A percentile compares a stretch with the other conserved stretches of the same genome.
Conservation (phyloP, 495 filamentous ascomycete species). For the Xylaria telfairii region DNA sequence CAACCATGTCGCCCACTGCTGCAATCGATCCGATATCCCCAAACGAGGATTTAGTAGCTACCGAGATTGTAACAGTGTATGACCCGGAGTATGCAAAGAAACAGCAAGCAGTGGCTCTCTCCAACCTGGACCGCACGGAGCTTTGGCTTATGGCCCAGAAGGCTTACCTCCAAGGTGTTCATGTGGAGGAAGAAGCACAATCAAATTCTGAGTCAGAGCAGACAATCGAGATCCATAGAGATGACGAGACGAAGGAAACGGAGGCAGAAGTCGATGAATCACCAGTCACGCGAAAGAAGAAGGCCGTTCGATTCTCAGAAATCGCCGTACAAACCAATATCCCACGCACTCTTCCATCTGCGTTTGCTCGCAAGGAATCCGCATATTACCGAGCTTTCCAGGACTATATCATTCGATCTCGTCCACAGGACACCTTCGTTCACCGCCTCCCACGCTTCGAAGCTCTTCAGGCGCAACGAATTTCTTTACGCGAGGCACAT, state of each 20-base stretch:
- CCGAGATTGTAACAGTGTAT: constrained; percentile 67
- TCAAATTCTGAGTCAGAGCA: constrained; percentile 40
- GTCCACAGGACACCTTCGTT: constrained; percentile 75
- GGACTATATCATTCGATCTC: constrained; percentile 64
- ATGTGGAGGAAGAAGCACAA: constrained; percentile 53
- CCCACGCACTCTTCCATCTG: constrained; percentile 53
- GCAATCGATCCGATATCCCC: constrained; percentile 43
- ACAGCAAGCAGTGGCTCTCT: constrained; percentile 67
- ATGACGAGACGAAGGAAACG: constrained; percentile 38
- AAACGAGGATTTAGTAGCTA: constrained; percentile 52
- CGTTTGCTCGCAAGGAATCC: constrained; percentile 65
- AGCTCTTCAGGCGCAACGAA: constrained; percentile 81
- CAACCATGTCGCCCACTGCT: constrained; percentile 45
- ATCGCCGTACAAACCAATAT: constrained; percentile 56
- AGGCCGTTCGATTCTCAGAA: constrained; percentile 77
- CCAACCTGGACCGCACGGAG: constrained; percentile 77
- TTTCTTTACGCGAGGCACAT: constrained; percentile 67
- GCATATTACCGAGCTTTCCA: constrained; percentile 94
- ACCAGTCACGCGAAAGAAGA: constrained; percentile 61
- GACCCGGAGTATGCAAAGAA: constrained; percentile 72
- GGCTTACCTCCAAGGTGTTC: constrained; percentile 74
- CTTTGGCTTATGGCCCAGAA: constrained; percentile 82
- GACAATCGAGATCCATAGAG: constrained; percentile 28
- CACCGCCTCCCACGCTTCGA: constrained; percentile 87
- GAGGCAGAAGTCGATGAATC: constrained; percentile 39